phyloP scores from a whole-genome alignment of 139 green algal species.

The Medakamo hakoo region DNA sequence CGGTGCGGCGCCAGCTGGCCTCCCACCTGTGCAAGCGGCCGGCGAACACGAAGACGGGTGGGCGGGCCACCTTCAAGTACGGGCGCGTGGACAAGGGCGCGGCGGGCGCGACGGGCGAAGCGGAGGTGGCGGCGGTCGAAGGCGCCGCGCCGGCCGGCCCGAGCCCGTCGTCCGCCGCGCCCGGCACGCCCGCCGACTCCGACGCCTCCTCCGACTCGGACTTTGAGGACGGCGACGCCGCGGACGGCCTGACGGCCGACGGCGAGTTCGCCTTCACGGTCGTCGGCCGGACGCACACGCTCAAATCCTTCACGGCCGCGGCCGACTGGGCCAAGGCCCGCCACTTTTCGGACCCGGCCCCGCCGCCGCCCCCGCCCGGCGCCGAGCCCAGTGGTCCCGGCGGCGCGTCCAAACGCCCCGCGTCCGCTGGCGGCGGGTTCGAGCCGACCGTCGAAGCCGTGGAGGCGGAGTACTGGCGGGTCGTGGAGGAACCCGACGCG shows the following conservation, averaged over 20 bases:
- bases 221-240: not conserved
- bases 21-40: constrained; percentile 28
- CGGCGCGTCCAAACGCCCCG: no score
- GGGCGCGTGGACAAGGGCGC: not conserved
- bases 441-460: constrained; percentile 37
- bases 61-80: not conserved
- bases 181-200: no score
- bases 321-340: constrained; percentile 43
- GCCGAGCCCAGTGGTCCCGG: no score
- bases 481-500: constrained; percentile 42
- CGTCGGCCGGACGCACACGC: constrained; percentile 35
- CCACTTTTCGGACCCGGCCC: constrained; percentile 35
- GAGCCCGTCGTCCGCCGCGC: no score
- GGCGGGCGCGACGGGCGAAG: not conserved
- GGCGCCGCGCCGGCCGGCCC: no score
- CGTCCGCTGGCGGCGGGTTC: no score
- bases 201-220: not conserved
- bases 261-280: constrained; percentile 16
- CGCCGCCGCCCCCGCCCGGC: not conserved
- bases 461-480: constrained; percentile 66
- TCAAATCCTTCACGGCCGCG: constrained; percentile 51
- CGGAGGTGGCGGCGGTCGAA: not conserved
- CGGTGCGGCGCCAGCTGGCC: constrained; percentile 33
- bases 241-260: not conserved
- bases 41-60: constrained; percentile 7